Evolutionary conservation across 176 grass and related monocot genomes (phyloP).

Genomic region (Aegilops tauschii): DNA sequence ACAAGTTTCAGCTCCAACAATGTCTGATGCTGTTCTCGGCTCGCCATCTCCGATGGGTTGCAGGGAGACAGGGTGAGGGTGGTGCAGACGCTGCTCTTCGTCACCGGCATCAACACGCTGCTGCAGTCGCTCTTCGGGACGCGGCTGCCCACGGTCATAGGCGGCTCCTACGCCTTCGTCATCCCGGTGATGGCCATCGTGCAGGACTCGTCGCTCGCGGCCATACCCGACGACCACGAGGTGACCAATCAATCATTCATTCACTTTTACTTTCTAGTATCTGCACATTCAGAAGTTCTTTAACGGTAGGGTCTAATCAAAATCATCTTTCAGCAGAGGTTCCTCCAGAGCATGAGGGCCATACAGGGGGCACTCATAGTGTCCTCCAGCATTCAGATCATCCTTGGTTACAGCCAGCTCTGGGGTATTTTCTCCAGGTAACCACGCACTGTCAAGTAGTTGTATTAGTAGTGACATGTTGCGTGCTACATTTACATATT

Average conservation of each 20-base stretch:
- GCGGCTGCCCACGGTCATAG: constrained; percentile 81
- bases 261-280: not conserved
- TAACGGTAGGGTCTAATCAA: not conserved
- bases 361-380: constrained; percentile 92
- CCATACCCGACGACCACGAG: constrained; percentile 63
- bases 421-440: constrained; percentile 99
- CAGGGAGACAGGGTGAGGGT: constrained; percentile 96
- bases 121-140: constrained; percentile 96
- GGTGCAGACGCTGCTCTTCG: constrained; percentile 94
- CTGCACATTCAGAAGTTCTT: not conserved
- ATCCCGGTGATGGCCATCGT: constrained; percentile 89
- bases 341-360: constrained; percentile 90
- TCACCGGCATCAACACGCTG: constrained; percentile 95
- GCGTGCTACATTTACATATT: not conserved
- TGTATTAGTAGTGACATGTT: not conserved
- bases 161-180: constrained; percentile 92
- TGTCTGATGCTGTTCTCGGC: constrained; percentile 1
- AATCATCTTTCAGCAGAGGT: constrained; percentile 62
- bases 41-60: constrained; percentile 9
- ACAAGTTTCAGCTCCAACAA: not conserved
- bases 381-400: constrained; percentile 96
- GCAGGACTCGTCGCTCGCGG: constrained; percentile 54
- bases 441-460: not conserved
- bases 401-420: constrained; percentile 96
- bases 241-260: constrained; percentile 15